These are phyloP conservation scores for Rhazya stricta DNA, from an alignment of 257 asterid genomes.

Conservation along the genomic window DNA sequence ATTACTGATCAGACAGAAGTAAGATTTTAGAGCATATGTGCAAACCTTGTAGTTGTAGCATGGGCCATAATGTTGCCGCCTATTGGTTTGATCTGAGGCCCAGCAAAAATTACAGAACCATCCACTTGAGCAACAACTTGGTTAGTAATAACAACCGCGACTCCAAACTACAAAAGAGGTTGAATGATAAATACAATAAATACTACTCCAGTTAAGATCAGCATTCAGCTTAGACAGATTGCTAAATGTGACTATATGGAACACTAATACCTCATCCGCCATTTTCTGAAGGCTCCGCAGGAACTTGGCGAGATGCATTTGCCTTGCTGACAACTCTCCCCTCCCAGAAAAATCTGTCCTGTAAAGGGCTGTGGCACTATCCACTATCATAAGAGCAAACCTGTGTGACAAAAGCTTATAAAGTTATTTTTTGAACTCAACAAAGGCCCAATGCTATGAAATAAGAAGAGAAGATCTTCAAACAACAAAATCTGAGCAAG, in stretches of 20 bases:
- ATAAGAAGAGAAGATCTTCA: not conserved
- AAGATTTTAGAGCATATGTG: not conserved
- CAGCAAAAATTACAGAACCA: conserved; percentile 83
- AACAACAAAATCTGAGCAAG: not conserved
- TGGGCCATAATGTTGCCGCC: conserved; percentile 99
- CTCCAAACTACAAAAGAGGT: conserved; percentile 58
- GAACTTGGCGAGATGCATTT: conserved; percentile 98
- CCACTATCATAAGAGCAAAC: conserved; percentile 93
- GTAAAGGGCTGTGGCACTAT: conserved; percentile 94
- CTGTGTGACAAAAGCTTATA: conserved; percentile 32
- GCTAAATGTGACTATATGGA: not conserved
- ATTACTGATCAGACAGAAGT: not conserved
- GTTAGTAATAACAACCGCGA: conserved; percentile 91
- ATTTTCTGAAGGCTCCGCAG: conserved; percentile 94
- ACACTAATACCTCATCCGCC: conserved; percentile 70
- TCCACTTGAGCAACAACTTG: conserved; percentile 99
- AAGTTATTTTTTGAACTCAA: not conserved
- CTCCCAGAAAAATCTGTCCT: conserved; percentile 96
- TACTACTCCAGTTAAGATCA: not conserved
- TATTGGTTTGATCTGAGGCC: conserved; percentile 88
- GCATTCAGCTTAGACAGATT: not conserved
- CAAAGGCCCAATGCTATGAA: not conserved
- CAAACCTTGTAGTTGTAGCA: conserved; percentile 87
- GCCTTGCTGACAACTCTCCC: conserved; percentile 92
- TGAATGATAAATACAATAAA: not conserved